phyloP scores from a whole-genome alignment of 768 basidiomycete genomes.

The Leccinum longicurvipes region DNA sequence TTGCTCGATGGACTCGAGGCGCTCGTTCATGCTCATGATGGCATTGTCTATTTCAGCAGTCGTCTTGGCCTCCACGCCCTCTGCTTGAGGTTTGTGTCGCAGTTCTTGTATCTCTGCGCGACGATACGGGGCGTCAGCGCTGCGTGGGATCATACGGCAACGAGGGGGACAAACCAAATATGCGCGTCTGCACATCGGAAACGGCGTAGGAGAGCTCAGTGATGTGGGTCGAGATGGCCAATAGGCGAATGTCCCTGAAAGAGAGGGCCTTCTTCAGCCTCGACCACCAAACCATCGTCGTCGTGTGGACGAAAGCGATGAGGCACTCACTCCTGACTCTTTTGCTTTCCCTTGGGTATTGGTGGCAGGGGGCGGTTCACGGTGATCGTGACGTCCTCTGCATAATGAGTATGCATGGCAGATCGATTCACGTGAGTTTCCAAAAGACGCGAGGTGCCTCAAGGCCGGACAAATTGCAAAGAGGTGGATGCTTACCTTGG shows the following conservation, averaged over 20 bases:
- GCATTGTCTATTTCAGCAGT: conserved; percentile 78
- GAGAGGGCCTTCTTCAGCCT: conserved; percentile 25
- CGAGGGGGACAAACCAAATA: conserved; percentile 59
- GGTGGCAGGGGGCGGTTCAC: conserved; percentile 41
- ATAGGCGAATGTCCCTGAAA: conserved; percentile 65
- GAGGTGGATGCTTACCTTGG: conserved; percentile 51
- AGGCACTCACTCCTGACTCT: conserved; percentile 65
- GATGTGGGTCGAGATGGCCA: conserved; percentile 81
- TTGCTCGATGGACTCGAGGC: conserved; percentile 66
- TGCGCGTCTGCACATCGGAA: conserved; percentile 87
- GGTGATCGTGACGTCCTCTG: conserved; percentile 77
- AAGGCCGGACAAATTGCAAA: conserved; percentile 18
- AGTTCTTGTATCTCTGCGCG: conserved; percentile 84
- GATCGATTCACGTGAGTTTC: conserved; percentile 33
- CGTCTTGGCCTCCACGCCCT: conserved; percentile 48
- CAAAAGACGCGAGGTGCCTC: conserved; percentile 25
- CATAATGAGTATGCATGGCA: conserved; percentile 21
- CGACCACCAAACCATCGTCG: conserved; percentile 27
- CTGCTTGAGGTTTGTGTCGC: conserved; percentile 78
- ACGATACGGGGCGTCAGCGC: conserved; percentile 10
- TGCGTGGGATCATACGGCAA: conserved; percentile 1
- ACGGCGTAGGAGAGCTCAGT: conserved; percentile 85
- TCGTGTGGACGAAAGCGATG: conserved; percentile 7
- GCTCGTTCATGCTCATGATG: conserved; percentile 74
- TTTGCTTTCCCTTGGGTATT: conserved; percentile 49